phyloP scores from a whole-genome alignment of 441 rosid genomes.

The Erodium moschatum region DNA sequence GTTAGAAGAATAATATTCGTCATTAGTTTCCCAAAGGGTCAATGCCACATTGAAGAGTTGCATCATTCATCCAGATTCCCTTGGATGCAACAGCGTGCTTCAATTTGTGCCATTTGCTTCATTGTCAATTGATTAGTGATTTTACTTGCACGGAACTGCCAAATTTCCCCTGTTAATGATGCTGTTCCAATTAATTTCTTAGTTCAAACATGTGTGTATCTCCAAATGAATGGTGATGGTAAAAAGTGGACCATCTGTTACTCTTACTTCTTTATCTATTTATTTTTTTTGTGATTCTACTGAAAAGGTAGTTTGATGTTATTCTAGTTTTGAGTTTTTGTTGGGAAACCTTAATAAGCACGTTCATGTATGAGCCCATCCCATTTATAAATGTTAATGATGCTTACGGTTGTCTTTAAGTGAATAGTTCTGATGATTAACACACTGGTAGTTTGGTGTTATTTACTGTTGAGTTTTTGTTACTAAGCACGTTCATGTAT shows the following conservation, averaged over 20 bases:
- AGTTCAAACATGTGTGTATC: neutral
- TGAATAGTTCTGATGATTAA: too few relatives aligned
- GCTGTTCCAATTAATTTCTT: neutral
- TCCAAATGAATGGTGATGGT: neutral
- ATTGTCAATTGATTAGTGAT: neutral
- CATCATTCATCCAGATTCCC: neutral
- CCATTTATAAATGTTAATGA: too few relatives aligned
- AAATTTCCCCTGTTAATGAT: neutral
- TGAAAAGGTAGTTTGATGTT: neutral
- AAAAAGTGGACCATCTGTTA: neutral
- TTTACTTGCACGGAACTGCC: neutral
- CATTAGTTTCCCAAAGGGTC: neutral
- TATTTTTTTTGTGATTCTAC: neutral
- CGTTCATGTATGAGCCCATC: too few relatives aligned
- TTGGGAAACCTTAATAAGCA: neutral
- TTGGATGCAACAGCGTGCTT: neutral
- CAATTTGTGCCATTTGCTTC: neutral
- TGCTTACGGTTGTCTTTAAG: too few relatives aligned
- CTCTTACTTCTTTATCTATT: slow-evolving; percentile 1
- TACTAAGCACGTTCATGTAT: too few relatives aligned
- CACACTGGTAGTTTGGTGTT: too few relatives aligned
- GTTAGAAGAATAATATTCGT: neutral
- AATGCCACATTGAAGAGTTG: neutral
- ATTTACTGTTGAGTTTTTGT: too few relatives aligned
- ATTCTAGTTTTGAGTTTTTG: neutral